A percentile compares a stretch with the other conserved stretches of the same genome.
Evolutionary conservation across 805 yeast species (phyloP).

Genomic region (Lipomyces chichibuensis): DNA sequence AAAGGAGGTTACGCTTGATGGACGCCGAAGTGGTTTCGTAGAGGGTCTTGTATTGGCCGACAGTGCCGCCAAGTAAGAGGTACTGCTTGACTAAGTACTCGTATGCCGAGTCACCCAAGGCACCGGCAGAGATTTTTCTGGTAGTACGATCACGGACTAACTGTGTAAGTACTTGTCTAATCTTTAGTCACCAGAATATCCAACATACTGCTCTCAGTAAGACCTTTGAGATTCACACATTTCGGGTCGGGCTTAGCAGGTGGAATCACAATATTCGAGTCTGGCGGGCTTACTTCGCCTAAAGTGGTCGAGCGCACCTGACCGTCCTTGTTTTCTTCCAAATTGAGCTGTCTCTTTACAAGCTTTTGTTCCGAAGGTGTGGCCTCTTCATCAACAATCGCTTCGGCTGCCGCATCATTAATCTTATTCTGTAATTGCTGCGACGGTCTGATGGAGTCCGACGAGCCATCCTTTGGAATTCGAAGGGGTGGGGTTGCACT

Average conservation of each 20-base stretch:
- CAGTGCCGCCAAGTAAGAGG: slow-evolving; percentile 48
- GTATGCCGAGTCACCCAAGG: slow-evolving; percentile 52
- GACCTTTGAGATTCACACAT: slow-evolving; percentile 20
- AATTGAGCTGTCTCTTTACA: slow-evolving; percentile 1
- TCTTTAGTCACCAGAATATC: neutral
- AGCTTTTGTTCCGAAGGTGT: slow-evolving; percentile 2
- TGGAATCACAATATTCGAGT: neutral
- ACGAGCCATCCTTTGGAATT: neutral
- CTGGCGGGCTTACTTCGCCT: neutral
- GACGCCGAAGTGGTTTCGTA: slow-evolving; percentile 46
- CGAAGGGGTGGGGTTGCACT: neutral
- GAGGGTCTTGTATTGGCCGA: slow-evolving; percentile 45
- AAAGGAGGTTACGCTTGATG: slow-evolving; percentile 50
- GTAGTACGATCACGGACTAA: neutral
- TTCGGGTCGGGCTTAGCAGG: slow-evolving; percentile 9
- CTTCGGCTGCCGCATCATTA: slow-evolving; percentile 5
- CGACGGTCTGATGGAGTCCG: slow-evolving; percentile 6
- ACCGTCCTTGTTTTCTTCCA: slow-evolving; percentile 5
- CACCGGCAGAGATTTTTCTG: slow-evolving; percentile 45
- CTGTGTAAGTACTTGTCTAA: neutral
- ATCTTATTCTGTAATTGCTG: slow-evolving; percentile 14
- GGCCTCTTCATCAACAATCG: neutral
- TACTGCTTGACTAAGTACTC: slow-evolving; percentile 56
- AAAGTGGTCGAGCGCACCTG: slow-evolving; percentile 5
- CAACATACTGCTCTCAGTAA: slow-evolving; percentile 14